Evolutionary conservation across 352 stramenopile species (phyloP), one percentile per base, ranked within the genome.

Genomic region (Pythium grandisporangium): DNA sequence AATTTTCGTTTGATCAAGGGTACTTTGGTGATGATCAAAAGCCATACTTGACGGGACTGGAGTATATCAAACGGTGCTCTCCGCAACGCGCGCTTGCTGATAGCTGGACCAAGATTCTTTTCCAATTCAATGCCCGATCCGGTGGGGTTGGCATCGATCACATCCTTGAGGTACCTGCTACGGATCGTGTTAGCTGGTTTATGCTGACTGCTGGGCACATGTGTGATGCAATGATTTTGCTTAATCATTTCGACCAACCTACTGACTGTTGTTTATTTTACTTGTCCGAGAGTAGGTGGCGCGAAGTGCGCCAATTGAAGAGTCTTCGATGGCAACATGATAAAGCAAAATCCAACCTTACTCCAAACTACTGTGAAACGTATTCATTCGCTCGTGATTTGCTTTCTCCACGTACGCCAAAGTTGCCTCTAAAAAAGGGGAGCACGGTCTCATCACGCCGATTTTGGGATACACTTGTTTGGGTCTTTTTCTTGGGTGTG

Each of bases 101-200:
- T 41, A 94, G 81, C 51, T 94, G 81, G 81, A 94, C 81, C 19
- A 94, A 94, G 47, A 85, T 91, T 52, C 46, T 87, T 32, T 91
- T 91, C 47, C 78, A 91, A 49, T 80, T 69, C 42, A 75, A 82
- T 19, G 73, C 73, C n/a, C 64, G 68, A 8, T 71, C 57, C 5
- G 66, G 68, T 21, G 73, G 75, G 5, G 35, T 89, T n/a, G 62
- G 61, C 13, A 77, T 91, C 26, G 58, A 80, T 12, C 64, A 49
- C 13, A 73, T 91, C 37, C 23, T 88, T 5, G 62, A 84, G 68
- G 76, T 90, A 27, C 11, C 51, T n/a, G n/a, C n/a, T n/a, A n/a
- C n/a, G n/a, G n/a, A n/a, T n/a, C n/a, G n/a, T n/a, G n/a, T n/a
- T n/a, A n/a, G n/a, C n/a, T n/a, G n/a, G n/a, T n/a, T n/a, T n/a